phyloP scores from a whole-genome alignment of 2,329 filamentous ascomycete genomes.

The Endoconidiophora polonica region DNA sequence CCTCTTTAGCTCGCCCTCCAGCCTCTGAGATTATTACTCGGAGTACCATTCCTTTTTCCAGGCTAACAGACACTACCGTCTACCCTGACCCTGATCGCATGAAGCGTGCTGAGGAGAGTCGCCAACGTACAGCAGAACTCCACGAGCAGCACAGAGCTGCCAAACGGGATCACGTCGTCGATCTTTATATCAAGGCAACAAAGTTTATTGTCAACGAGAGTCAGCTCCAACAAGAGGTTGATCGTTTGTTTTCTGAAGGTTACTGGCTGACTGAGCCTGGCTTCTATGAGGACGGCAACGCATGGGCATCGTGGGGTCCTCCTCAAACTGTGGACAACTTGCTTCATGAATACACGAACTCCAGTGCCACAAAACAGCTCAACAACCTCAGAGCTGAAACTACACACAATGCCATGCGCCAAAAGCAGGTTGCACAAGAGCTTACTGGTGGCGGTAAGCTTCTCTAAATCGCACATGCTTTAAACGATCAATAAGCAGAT shows the following conservation, averaged over 20 bases:
- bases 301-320: conserved; percentile 33
- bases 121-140: conserved; percentile 25
- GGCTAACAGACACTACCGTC: conserved; percentile 31
- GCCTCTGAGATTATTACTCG: conserved; percentile 64
- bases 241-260: conserved; percentile 56
- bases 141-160: conserved; percentile 36
- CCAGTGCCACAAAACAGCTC: neutral
- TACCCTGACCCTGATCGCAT: conserved; percentile 47
- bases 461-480: conserved; percentile 21
- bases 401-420: conserved; percentile 28
- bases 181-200: conserved; percentile 76
- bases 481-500: no score
- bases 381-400: conserved; percentile 3
- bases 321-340: conserved; percentile 30
- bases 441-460: conserved; percentile 38
- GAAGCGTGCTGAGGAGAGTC: conserved; percentile 30
- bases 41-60: conserved; percentile 41
- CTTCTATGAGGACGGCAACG: conserved; percentile 26
- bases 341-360: conserved; percentile 21
- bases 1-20: conserved; percentile 47
- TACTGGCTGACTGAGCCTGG: conserved; percentile 26
- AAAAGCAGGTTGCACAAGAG: conserved; percentile 40
- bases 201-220: conserved; percentile 72
- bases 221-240: conserved; percentile 58
- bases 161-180: conserved; percentile 57